Evolutionary conservation across 352 stramenopile species (phyloP), one percentile per base, ranked within the genome.

Genomic region (Phytophthora syringae): DNA sequence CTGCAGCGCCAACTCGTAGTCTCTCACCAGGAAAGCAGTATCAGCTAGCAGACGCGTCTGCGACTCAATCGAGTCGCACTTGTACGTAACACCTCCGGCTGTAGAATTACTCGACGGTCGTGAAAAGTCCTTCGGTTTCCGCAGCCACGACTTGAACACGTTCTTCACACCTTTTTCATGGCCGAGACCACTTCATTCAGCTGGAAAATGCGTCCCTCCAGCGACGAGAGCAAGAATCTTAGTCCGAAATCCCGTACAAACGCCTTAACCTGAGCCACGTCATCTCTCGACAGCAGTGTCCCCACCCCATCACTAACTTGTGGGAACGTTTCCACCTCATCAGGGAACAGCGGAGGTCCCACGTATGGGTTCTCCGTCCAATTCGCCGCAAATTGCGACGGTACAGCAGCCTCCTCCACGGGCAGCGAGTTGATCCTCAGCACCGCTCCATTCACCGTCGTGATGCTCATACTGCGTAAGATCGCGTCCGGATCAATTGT

Each of bases 141-240:
- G 89, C 39, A 94, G 71, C 88, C 90, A 97, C 43, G 86, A 97
- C 70, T 96, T 96, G 60, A 97, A 90, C 18, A 97, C 84, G 52
- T 97, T 97, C 61, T 97, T 97, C 44, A 98, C 86, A 28, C 92
- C 92, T 49, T 97, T 97, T 95, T 93, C 76, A 92, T 93, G 7
- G 86, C 90, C 4, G 88, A 95, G 6, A 98, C 90, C 24, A 89
- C 76, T 54, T 95, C 84, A 57, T 98, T 97, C 3, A 98, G 65
- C 55, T 92, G 83, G 20, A 89, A 84, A 24, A 98, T 86, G 6
- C 88, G 90, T 36, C 80, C 60, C 50, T 98, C 92, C 10, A 98
- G 79, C 30, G 82, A 74, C 3, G 87, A 85, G 16, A 97, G 49
- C 43, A 97, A 76, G 45, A 94, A 93, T 9, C 79, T 82, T 37